Conservation (phyloP, 768 basidiomycete genomes). For the Lactarius sp. region DNA sequence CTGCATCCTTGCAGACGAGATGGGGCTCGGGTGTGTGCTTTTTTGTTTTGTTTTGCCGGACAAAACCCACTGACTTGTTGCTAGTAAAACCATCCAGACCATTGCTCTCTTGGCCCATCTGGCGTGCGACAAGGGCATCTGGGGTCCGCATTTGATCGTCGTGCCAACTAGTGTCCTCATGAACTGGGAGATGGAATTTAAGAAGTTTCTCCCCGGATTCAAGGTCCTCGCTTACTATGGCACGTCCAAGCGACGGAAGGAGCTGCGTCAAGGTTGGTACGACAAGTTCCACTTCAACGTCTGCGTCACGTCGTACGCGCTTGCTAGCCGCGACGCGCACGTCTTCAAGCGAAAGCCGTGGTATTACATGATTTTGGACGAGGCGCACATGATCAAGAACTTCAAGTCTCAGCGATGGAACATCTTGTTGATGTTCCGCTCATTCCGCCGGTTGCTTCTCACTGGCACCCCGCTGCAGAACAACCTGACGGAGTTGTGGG, state of each 20-base stretch:
- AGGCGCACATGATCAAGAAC: conserved; percentile 98
- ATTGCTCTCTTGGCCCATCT: conserved; percentile 92
- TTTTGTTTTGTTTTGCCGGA: not conserved
- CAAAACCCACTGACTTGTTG: conserved; percentile 14
- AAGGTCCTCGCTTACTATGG: conserved; percentile 88
- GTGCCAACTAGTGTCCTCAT: conserved; percentile 90
- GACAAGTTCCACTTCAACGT: conserved; percentile 89
- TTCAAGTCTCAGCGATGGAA: conserved; percentile 94
- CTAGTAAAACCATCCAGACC: conserved; percentile 93
- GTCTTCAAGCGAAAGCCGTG: conserved; percentile 90
- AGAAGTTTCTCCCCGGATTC: conserved; percentile 90
- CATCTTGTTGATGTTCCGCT: conserved; percentile 81
- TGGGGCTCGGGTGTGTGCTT: conserved; percentile 80
- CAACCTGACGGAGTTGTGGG: conserved; percentile 94
- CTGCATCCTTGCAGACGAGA: conserved; percentile 87
- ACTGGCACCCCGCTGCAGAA: conserved; percentile 98
- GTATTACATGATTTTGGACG: conserved; percentile 96
- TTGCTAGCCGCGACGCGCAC: conserved; percentile 86
- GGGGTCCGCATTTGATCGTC: conserved; percentile 91
- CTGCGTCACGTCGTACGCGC: conserved; percentile 90
- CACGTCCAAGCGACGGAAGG: conserved; percentile 80
- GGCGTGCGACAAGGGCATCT: conserved; percentile 83
- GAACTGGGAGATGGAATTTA: conserved; percentile 98
- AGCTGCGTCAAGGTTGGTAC: conserved; percentile 86
- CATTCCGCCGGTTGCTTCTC: conserved; percentile 78